Conservation (phyloP, 2,329 filamentous ascomycete species). For the Sphaerulina musiva region DNA sequence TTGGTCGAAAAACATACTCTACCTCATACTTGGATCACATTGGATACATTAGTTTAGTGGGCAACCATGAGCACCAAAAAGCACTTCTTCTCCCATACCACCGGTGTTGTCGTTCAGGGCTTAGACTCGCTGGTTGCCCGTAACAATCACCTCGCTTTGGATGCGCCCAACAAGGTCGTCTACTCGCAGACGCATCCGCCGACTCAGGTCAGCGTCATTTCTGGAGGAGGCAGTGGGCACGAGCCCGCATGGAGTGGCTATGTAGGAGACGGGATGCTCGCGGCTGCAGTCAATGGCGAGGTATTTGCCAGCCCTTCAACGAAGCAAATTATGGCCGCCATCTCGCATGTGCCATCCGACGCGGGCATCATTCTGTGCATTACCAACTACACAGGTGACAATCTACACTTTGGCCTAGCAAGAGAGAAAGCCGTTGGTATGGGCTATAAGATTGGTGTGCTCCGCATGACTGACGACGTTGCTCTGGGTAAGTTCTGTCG, state of each 20-base stretch:
- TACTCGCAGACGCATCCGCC: constrained; percentile 42
- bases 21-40: too few relatives aligned
- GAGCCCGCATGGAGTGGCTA: constrained; percentile 47
- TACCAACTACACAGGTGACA: constrained; percentile 47
- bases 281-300: constrained; percentile 44
- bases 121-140: constrained; percentile 43
- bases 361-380: constrained; percentile 45
- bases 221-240: constrained; percentile 44
- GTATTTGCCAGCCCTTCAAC: constrained; percentile 45
- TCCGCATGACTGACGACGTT: constrained; percentile 47
- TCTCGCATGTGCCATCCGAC: constrained; percentile 41
- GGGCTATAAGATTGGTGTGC: constrained; percentile 42
- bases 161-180: constrained; percentile 45
- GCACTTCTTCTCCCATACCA: constrained; percentile 49
- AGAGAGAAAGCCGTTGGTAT: constrained; percentile 42
- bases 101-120: constrained; percentile 46
- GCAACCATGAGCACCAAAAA: constrained; percentile 45
- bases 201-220: constrained; percentile 42
- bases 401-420: constrained; percentile 46
- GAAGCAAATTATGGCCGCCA: constrained; percentile 46
- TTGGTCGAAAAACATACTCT: neutral
- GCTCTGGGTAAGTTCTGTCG: constrained; percentile 34
- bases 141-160: constrained; percentile 41
- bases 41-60: neutral
- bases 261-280: constrained; percentile 45